These are phyloP conservation scores for Rhynchospora pubera DNA, from an alignment of 176 grass and related monocot genomes.

Conservation along the genomic window DNA sequence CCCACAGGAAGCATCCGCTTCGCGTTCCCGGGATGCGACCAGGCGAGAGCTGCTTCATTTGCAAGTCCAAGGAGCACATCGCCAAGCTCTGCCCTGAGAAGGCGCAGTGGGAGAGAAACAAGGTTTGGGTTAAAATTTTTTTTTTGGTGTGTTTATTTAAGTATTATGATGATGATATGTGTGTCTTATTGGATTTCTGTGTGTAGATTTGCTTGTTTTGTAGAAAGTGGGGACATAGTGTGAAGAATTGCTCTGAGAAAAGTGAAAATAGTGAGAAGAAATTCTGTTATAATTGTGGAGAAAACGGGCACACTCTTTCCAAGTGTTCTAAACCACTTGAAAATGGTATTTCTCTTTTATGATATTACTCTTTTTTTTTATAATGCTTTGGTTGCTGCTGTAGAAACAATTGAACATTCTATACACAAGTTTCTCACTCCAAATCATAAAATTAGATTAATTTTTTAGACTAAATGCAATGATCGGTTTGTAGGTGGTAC, in stretches of 20 bases:
- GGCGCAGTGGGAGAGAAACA: constrained; percentile 82
- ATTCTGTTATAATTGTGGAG: constrained; percentile 92
- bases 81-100: constrained; percentile 90
- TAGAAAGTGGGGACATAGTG: constrained; percentile 65
- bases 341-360: constrained; percentile 44
- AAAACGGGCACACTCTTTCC: constrained; percentile 66
- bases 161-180: constrained; percentile 6
- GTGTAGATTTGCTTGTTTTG: constrained; percentile 89
- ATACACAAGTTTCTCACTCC: background rate
- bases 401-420: background rate
- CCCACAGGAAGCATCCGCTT: constrained; percentile 54
- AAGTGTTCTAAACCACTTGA: constrained; percentile 66
- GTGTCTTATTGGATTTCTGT: background rate
- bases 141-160: background rate
- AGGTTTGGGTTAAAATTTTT: constrained; percentile 31
- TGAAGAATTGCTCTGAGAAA: constrained; percentile 90
- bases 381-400: too few relatives aligned
- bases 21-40: constrained; percentile 85
- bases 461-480: constrained; percentile 6
- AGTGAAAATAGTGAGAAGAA: constrained; percentile 46
- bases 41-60: constrained; percentile 97
- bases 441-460: background rate
- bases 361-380: too few relatives aligned
- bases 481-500: constrained; percentile 48
- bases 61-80: constrained; percentile 73